Evolutionary conservation across 1,284 basidiomycete species (phyloP).

Genomic region (Ustilago hordei): DNA sequence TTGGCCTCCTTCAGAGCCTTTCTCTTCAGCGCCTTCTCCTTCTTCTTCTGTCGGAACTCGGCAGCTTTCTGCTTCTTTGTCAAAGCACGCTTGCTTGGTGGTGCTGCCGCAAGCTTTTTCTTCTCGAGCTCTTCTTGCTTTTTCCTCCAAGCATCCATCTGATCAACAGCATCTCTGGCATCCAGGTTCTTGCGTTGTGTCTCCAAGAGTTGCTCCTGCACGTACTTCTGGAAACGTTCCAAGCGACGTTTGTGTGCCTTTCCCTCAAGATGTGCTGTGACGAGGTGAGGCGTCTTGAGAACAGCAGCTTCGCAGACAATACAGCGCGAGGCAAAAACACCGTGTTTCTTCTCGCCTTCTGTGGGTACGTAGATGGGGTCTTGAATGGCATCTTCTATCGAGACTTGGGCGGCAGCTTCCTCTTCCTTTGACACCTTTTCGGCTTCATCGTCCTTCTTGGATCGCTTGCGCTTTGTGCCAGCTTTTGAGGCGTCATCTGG

Average conservation of each 20-base stretch:
- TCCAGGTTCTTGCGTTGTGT: slow-evolving; percentile 30
- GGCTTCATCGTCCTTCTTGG: slow-evolving; percentile 19
- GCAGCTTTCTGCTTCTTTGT: slow-evolving; percentile 38
- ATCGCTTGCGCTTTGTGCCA: slow-evolving; percentile 34
- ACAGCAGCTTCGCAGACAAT: slow-evolving; percentile 44
- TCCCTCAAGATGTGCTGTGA: slow-evolving; percentile 34
- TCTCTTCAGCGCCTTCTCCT: slow-evolving; percentile 25
- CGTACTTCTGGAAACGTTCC: slow-evolving; percentile 38
- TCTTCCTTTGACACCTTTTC: slow-evolving; percentile 4
- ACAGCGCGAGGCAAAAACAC: slow-evolving; percentile 38
- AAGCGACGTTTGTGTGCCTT: slow-evolving; percentile 43
- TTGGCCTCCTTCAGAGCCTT: slow-evolving; percentile 21
- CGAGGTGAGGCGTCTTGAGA: slow-evolving; percentile 35
- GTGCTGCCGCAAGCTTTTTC: slow-evolving; percentile 24
- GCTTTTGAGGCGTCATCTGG: slow-evolving; percentile 14
- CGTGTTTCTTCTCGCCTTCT: slow-evolving; percentile 46
- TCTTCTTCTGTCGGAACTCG: slow-evolving; percentile 36
- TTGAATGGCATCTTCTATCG: slow-evolving; percentile 37
- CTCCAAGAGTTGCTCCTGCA: slow-evolving; percentile 27
- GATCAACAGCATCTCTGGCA: slow-evolving; percentile 43
- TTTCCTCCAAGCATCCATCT: slow-evolving; percentile 39
- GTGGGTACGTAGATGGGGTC: slow-evolving; percentile 51
- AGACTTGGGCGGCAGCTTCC: slow-evolving; percentile 26
- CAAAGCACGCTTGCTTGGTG: slow-evolving; percentile 25
- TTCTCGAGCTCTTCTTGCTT: slow-evolving; percentile 28